Evolutionary conservation across 2,329 filamentous ascomycete genomes (phyloP), one percentile per base, ranked within the genome.

Genomic region (Diaporthe vaccinii): DNA sequence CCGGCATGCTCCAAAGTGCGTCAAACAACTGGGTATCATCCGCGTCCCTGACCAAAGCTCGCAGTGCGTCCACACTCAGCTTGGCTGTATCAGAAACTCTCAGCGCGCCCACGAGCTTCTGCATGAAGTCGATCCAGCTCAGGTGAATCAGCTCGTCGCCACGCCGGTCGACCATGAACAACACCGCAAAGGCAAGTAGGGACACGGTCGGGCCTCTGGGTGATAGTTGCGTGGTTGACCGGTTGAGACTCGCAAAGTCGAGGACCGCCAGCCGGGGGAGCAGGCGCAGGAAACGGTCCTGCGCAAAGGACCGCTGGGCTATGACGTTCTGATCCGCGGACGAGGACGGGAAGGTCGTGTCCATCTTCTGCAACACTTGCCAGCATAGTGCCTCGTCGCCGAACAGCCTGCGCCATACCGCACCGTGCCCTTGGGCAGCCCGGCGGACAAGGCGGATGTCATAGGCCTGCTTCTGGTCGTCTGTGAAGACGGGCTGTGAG

Each of bases 341-440:
- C 22, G 69, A 22, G 31, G 75, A 53, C 7, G 74, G 73, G 44
- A 76, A 74, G 7, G 65, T 41, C 5, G 62, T 14, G 17, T 76
- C 75, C 39, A 76, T 10, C 25, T 31, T 69, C 31, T 70, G 75
- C 69, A 76, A 51, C 6, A 76, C 28, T 20, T 74, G 41, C 75
- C 75, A 76, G 78, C 81, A 79, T 75, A 86, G 82, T 55, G 82
- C 82, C 17, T 86, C 82, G 1, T 80, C 81, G 34, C 84, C 82
- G 61, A 92, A 86, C 7, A 92, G 80, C 4, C 89, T 82, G 15
- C 84, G 81, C 91, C 90, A 92, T 62, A 92, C 81, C 0, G 85
- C 81, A 2, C 86, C 89, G 73, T 90, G 86, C 0, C 90, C 90
- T 0, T 86, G 85, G 0, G 83, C 75, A 22, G 82, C 85, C 22